phyloP scores from a whole-genome alignment of 148 eudicot genomes.

The Camellia lanceoleosa region DNA sequence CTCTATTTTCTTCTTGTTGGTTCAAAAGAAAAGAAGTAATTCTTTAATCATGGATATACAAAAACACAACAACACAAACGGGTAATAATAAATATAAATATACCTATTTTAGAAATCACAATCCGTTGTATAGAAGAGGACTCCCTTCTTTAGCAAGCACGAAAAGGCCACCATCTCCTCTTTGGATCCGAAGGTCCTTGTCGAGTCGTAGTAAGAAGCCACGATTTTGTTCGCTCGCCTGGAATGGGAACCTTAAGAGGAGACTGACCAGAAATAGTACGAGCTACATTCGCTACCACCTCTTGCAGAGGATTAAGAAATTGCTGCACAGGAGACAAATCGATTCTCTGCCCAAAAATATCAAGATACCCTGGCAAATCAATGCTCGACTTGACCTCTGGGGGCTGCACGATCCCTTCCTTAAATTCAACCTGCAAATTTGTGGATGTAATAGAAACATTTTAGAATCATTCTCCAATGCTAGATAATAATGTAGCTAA shows the following conservation, averaged over 20 bases:
- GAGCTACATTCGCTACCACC: constrained; percentile 51
- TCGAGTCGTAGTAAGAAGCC: constrained; percentile 85
- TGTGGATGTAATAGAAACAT: neutral
- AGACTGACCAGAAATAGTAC: constrained; percentile 56
- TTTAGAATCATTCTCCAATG: neutral
- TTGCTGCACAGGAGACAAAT: constrained; percentile 72
- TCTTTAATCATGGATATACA: neutral
- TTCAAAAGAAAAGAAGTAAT: no score
- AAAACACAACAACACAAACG: neutral
- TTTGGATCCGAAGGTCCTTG: constrained; percentile 80
- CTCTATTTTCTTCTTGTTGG: neutral
- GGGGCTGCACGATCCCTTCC: constrained; percentile 84
- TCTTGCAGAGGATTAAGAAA: constrained; percentile 70
- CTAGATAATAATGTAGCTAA: neutral
- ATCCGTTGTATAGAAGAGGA: constrained; percentile 46
- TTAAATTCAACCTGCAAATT: constrained; percentile 71
- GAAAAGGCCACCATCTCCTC: constrained; percentile 97
- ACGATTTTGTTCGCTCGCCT: constrained; percentile 77
- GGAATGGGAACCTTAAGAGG: constrained; percentile 81
- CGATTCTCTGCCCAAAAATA: constrained; percentile 72
- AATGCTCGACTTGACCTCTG: constrained; percentile 75
- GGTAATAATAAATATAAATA: neutral
- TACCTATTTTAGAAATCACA: neutral
- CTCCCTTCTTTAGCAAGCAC: constrained; percentile 94
- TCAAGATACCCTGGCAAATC: constrained; percentile 68